Percentiles rank a stretch among this genome's conserved stretches.
Evolutionary conservation across 345 rosid genomes (phyloP).

Genomic region (Salix purpurea): DNA sequence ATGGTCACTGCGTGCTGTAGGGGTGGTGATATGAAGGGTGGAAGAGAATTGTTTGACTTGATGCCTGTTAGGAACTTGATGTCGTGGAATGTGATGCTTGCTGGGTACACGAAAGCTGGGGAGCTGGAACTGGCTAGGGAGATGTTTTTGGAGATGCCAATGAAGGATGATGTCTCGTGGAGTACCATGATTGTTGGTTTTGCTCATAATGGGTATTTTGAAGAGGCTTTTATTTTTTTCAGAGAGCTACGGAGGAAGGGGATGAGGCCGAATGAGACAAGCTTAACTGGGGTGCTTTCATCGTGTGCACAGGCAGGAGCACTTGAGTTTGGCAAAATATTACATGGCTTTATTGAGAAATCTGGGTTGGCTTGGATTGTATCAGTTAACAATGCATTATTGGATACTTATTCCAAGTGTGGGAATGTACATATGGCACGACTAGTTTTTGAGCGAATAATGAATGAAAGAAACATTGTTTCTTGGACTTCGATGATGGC

Average conservation of each 20-base stretch:
- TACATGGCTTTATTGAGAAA: constrained; percentile 75
- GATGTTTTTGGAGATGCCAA: constrained; percentile 61
- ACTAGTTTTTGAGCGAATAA: constrained; percentile 59
- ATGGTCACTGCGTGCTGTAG: constrained; percentile 40
- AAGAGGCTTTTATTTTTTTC: constrained; percentile 41
- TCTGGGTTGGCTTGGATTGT: constrained; percentile 69
- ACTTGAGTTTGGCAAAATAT: constrained; percentile 69
- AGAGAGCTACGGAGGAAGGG: constrained; percentile 40
- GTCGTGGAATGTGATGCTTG: constrained; percentile 94
- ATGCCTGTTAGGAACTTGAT: constrained; percentile 47
- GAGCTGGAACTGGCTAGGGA: constrained; percentile 63
- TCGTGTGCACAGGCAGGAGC: constrained; percentile 89
- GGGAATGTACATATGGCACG: constrained; percentile 68
- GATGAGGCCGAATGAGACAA: constrained; percentile 48
- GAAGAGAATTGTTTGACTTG: constrained; percentile 27
- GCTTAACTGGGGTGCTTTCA: constrained; percentile 89
- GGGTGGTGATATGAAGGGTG: constrained; percentile 32
- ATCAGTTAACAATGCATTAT: constrained; percentile 71
- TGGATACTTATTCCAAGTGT: constrained; percentile 78
- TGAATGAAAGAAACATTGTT: constrained; percentile 58
- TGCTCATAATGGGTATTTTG: constrained; percentile 43
- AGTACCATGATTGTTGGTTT: constrained; percentile 56
- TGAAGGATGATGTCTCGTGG: constrained; percentile 57
- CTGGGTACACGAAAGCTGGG: constrained; percentile 66
- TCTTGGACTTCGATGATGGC: constrained; percentile 89